These are phyloP conservation scores for Xenoacremonium recifei DNA, from an alignment of 2,329 filamentous ascomycete species.

Conservation along the genomic window DNA sequence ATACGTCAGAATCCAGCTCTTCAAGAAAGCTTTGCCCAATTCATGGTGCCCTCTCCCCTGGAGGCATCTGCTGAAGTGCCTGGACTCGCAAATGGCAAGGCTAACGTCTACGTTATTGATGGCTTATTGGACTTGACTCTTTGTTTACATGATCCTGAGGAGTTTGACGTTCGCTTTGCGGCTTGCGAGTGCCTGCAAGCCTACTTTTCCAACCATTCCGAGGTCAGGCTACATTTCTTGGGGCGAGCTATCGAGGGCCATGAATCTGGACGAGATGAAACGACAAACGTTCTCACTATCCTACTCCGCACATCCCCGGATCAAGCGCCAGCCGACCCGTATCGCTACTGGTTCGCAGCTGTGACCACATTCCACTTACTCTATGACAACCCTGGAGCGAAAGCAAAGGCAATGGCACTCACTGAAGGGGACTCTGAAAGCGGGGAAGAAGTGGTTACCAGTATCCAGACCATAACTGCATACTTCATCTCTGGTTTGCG, in stretches of 20 bases:
- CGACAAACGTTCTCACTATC: slow-evolving; percentile 84
- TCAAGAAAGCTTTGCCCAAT: slow-evolving; percentile 86
- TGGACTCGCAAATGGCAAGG: slow-evolving; percentile 48
- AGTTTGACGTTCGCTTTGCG: slow-evolving; percentile 79
- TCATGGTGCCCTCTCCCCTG: slow-evolving; percentile 69
- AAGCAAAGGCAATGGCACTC: slow-evolving; percentile 75
- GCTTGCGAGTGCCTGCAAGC: slow-evolving; percentile 90
- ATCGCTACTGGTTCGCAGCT: slow-evolving; percentile 86
- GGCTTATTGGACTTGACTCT: slow-evolving; percentile 82
- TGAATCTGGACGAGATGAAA: slow-evolving; percentile 71
- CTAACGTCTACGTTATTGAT: slow-evolving; percentile 85
- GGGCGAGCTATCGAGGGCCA: slow-evolving; percentile 87
- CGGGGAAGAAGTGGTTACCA: slow-evolving; percentile 93
- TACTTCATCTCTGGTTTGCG: slow-evolving; percentile 82
- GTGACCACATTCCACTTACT: slow-evolving; percentile 84
- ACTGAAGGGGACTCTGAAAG: slow-evolving; percentile 85
- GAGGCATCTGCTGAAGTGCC: slow-evolving; percentile 33
- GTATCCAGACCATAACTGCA: slow-evolving; percentile 82
- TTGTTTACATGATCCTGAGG: slow-evolving; percentile 60
- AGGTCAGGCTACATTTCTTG: slow-evolving; percentile 83
- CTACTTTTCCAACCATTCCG: slow-evolving; percentile 80
- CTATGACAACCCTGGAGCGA: slow-evolving; percentile 76
- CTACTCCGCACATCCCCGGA: slow-evolving; percentile 66
- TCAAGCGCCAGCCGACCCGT: slow-evolving; percentile 70
- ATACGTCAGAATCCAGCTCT: slow-evolving; percentile 77